These are phyloP conservation scores for Dothidotthia symphoricarpi DNA, from an alignment of 2,329 filamentous ascomycete genomes.

Conservation along the genomic window DNA sequence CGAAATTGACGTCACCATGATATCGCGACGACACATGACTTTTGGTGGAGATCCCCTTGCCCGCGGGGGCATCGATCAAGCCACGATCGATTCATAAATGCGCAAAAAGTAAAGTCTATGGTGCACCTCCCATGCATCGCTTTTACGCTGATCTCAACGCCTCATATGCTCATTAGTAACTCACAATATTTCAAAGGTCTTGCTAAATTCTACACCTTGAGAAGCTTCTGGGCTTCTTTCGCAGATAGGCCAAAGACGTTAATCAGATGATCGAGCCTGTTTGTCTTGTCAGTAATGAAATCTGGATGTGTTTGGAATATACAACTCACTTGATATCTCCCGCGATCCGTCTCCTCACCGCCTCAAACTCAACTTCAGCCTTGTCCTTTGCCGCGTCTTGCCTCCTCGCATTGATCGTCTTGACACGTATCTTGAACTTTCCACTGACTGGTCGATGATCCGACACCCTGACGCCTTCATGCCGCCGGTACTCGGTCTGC, in stretches of 20 bases:
- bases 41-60: background rate
- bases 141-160: conserved; percentile 9
- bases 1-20: conserved; percentile 11
- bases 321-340: conserved; percentile 72
- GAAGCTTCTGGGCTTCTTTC: conserved; percentile 53
- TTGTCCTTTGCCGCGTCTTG: conserved; percentile 68
- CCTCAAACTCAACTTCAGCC: conserved; percentile 72
- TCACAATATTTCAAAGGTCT: background rate
- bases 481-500: conserved; percentile 82
- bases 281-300: conserved; percentile 3
- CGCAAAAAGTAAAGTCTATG: conserved; percentile 6
- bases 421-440: conserved; percentile 77
- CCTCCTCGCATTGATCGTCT: conserved; percentile 70
- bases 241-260: conserved; percentile 59
- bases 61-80: conserved; percentile 2
- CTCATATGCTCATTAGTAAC: conserved; percentile 5
- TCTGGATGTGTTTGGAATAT: background rate
- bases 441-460: conserved; percentile 94
- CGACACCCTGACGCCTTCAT: conserved; percentile 78
- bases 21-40: conserved; percentile 18
- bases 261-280: conserved; percentile 63
- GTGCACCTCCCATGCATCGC: conserved; percentile 18
- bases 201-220: conserved; percentile 21
- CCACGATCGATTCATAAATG: conserved; percentile 1
- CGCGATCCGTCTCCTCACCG: conserved; percentile 66